These are phyloP conservation scores for Tricholoma matsutake DNA, from an alignment of 768 basidiomycete species.

Conservation along the genomic window DNA sequence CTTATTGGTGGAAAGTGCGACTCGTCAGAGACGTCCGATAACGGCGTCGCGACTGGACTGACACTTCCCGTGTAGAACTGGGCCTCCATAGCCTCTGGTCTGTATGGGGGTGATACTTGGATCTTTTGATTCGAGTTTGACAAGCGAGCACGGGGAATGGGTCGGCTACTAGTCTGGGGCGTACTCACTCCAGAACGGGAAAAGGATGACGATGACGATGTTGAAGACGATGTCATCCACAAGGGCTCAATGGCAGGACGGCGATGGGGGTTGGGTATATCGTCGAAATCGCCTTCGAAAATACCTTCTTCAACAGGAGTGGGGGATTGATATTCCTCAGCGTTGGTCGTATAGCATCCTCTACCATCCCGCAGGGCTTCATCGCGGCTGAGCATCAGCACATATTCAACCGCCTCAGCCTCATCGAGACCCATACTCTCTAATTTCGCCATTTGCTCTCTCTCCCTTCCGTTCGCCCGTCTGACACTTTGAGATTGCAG, in stretches of 20 bases:
- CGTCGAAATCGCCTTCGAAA: conserved; percentile 55
- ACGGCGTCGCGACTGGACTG: conserved; percentile 18
- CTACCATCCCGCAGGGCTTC: conserved; percentile 41
- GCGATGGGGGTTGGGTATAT: conserved; percentile 25
- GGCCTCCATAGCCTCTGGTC: conserved; percentile 56
- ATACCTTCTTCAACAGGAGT: conserved; percentile 47
- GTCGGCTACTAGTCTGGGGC: conserved; percentile 16
- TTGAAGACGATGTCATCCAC: conserved; percentile 11
- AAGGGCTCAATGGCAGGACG: conserved; percentile 6
- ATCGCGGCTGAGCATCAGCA: conserved; percentile 82
- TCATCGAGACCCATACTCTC: conserved; percentile 71
- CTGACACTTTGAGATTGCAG: conserved; percentile 42
- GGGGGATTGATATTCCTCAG: not conserved
- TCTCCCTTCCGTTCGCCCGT: conserved; percentile 43
- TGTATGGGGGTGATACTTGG: conserved; percentile 49
- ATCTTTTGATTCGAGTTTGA: conserved; percentile 49
- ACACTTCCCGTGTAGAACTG: conserved; percentile 28
- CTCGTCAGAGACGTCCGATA: conserved; percentile 19
- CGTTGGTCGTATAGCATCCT: conserved; percentile 14
- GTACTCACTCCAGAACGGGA: conserved; percentile 20
- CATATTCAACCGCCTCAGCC: conserved; percentile 72
- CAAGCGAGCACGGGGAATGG: conserved; percentile 25
- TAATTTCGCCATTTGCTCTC: conserved; percentile 56
- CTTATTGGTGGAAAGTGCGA: conserved; percentile 16
- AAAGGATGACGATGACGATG: conserved; percentile 15